Evolutionary conservation across 2,329 filamentous ascomycete genomes (phyloP), one percentile per base, ranked within the genome.

Genomic region (Cladosporium halotolerans): DNA sequence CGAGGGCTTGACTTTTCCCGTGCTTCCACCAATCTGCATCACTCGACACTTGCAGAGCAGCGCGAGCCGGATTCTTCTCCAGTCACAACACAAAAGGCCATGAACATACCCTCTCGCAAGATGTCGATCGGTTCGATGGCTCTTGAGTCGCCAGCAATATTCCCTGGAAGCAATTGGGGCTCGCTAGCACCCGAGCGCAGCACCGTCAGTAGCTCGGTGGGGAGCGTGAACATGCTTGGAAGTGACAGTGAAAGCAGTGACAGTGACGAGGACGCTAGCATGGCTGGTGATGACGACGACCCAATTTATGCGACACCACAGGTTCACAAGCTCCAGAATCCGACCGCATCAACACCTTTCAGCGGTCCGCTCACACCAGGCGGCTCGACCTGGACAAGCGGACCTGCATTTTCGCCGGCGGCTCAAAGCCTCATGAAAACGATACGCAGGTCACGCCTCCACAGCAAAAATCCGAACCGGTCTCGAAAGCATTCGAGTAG

Each of bases 1-100:
- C 83, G 92, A 53, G 92, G 92, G 41, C 77, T 96, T 56, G 92
- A 97, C 72, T 97, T 96, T 70, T 92, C 92, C 39, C 82, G 92
- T 61, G 91, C 91, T 9, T 93, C 89, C 57, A 96, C 92, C 9
- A 95, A 91, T 67, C 78, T 99, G 18, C 93, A 97, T 72, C 93
- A 97, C 70, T 96, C 92, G 13, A 97, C 88, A 0, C 80, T 97
- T 8, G 91, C 92, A 53, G 89, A 96, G 62, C 82, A 86, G 68
- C 87, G 88, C 1, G 93, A 88, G 4, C 90, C 91, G 3, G 90
- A 95, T 68, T 93, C 89, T 0, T 96, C 91, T 0, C 93, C 93
- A 0, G 91, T 86, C 10, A 85, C 93, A 52, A 84, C 84, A 49
- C 84, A 85, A 39, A 83, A 86, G 58, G 79, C 78, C 2, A 76